Evolutionary conservation across 306 rosid species (phyloP).

Genomic region (Rosa multiflora): DNA sequence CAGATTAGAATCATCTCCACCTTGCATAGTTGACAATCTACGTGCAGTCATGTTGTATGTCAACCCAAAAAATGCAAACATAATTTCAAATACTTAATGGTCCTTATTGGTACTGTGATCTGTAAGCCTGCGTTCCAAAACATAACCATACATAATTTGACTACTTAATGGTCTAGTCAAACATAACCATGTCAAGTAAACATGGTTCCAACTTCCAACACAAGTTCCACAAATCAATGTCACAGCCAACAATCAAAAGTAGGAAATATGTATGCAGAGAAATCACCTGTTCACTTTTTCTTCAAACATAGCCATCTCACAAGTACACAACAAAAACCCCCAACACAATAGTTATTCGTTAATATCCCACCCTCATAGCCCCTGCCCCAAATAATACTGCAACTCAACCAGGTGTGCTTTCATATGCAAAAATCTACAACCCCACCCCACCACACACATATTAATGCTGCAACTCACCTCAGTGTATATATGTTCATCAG

Average conservation of each 20-base stretch:
- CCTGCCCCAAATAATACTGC: not conserved
- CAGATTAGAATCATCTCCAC: too few species aligned
- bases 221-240: not conserved
- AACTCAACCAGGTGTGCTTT: too few species aligned
- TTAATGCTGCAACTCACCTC: not conserved
- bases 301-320: slow-evolving; percentile 1
- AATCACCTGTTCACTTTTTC: not conserved
- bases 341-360: not conserved
- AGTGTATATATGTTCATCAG: not conserved
- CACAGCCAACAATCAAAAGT: not conserved
- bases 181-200: not conserved
- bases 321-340: not conserved
- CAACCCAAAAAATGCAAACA: not conserved
- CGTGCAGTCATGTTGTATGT: not conserved
- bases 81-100: not conserved
- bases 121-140: not conserved
- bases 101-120: not conserved
- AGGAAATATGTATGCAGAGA: not conserved
- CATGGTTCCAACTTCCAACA: not conserved
- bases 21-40: not conserved
- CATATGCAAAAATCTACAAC: too few species aligned
- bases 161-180: not conserved
- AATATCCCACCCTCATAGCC: not conserved
- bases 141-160: too few species aligned
- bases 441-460: not conserved